Conservation (phyloP, 1,284 basidiomycete genomes). For the Pterulicium gracile region DNA sequence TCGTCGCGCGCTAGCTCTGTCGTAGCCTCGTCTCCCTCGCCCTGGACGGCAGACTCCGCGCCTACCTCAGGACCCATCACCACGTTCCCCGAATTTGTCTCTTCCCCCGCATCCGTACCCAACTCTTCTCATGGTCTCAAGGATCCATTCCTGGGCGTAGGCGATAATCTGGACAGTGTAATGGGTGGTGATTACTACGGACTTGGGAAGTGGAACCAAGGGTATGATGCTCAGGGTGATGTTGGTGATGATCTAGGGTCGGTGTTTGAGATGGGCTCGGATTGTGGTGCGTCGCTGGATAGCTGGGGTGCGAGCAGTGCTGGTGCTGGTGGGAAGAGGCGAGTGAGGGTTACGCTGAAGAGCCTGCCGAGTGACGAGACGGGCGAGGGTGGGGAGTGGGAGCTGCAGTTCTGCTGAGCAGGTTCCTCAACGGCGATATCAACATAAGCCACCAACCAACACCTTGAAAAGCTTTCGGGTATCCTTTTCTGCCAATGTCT, state of each 20-base stretch:
- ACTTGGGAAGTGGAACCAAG: constrained; percentile 12
- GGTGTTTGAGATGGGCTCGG: constrained; percentile 17
- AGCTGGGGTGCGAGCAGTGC: not conserved
- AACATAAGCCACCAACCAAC: too few relatives aligned
- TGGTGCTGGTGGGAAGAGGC: constrained; percentile 23
- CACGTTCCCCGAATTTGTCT: not conserved
- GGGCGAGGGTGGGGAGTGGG: constrained; percentile 61
- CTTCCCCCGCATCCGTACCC: constrained; percentile 8
- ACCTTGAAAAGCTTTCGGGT: not conserved
- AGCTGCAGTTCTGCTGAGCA: constrained; percentile 53
- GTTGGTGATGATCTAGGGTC: constrained; percentile 17
- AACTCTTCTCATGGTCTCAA: constrained; percentile 13
- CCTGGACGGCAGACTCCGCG: constrained; percentile 16
- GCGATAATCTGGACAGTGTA: constrained; percentile 11
- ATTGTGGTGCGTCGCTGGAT: not conserved
- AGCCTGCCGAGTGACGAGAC: constrained; percentile 47
- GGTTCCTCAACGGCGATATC: not conserved
- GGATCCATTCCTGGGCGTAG: constrained; percentile 49
- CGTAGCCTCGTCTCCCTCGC: constrained; percentile 15
- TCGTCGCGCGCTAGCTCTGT: constrained; percentile 1
- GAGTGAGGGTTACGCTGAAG: constrained; percentile 55
- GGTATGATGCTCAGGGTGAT: not conserved
- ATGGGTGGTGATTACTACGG: constrained; percentile 25
- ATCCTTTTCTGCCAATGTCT: not conserved
- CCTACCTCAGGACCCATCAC: constrained; percentile 7